Conservation (phyloP, 2,329 filamentous ascomycete species). For the Fusarium udum region DNA sequence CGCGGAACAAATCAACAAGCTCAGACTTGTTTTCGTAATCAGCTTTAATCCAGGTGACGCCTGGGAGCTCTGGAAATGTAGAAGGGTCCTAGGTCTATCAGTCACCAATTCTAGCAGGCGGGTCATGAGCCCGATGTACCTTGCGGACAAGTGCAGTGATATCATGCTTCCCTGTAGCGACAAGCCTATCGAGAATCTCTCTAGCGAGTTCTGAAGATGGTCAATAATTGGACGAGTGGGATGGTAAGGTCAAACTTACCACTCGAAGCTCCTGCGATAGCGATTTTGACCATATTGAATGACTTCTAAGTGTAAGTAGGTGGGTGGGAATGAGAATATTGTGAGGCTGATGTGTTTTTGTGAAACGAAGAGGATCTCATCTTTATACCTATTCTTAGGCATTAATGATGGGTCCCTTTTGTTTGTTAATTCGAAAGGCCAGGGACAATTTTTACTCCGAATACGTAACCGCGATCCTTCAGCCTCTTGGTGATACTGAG, state of each 20-base stretch:
- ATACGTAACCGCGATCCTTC: neutral
- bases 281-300: neutral
- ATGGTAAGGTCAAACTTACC: rapidly evolving
- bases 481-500: rapidly evolving
- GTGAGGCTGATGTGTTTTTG: rapidly evolving
- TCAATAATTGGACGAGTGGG: rapidly evolving
- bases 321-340: rapidly evolving
- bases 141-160: neutral
- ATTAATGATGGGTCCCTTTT: rapidly evolving
- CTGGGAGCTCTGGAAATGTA: neutral
- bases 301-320: rapidly evolving
- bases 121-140: rapidly evolving
- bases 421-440: rapidly evolving
- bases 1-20: neutral
- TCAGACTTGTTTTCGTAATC: neutral
- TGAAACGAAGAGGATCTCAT: rapidly evolving
- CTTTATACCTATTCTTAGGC: neutral
- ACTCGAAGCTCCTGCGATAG: conserved; percentile 2
- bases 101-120: rapidly evolving
- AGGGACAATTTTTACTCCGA: rapidly evolving
- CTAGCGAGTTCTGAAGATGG: neutral
- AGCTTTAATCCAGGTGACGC: neutral
- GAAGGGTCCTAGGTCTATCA: neutral
- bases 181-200: conserved; percentile 5
- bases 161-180: neutral